Base-by-base conservation (phyloP, 225 moss, liverwort and hornwort species). In the Rhytidiadelphus loreus region DNA sequence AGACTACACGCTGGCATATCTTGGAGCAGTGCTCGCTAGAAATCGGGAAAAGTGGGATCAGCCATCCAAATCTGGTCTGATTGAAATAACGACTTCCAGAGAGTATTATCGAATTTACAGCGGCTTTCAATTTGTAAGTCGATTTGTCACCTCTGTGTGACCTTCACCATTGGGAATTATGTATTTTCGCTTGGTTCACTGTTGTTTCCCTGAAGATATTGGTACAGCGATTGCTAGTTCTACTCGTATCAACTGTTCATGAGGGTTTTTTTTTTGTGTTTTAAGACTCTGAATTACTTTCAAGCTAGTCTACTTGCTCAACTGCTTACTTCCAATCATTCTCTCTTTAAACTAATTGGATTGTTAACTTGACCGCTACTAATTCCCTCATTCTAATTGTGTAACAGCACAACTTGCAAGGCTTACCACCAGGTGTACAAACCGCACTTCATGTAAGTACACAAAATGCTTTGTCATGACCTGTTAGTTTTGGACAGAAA, bases 61-160 rank as follows among this genome's bases (percentile, higher is more conserved):
- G 46, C 95, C 95, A 63, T 96, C 99, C 84, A 99, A 99, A 87
- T 95, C 97, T 26, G 99, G 99, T 43, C 95, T 99, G 50, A 99
- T 99, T 89, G 99, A 99, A 88, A 99, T 99, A 61, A 99, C 97
- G 52, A 96, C 97, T 22, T 97, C 99, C n/a, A 97, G 91, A 88
- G 99, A 99, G 88, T 99, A 93, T 81, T 95, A 99, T 91, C 97
- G 99, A 83, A 95, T 99, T 58, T 99, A 93, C 87, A 96, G 99
- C 88, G 96, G 96, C 90, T 92, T 99, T 85, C 99, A 99, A 87
- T 99, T 99, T 93, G 98, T 99, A 82, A 93, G 94, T 89, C 29
- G 79, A 43, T 85, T 52, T 56, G 19, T 76, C 57, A 35, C 41
- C n/a, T 73, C 53, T 64, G 56, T 50, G 24, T 76, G 68, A 59